Conservation (phyloP, 2,329 filamentous ascomycete genomes). For the Ceratocystis diversiconidia region DNA sequence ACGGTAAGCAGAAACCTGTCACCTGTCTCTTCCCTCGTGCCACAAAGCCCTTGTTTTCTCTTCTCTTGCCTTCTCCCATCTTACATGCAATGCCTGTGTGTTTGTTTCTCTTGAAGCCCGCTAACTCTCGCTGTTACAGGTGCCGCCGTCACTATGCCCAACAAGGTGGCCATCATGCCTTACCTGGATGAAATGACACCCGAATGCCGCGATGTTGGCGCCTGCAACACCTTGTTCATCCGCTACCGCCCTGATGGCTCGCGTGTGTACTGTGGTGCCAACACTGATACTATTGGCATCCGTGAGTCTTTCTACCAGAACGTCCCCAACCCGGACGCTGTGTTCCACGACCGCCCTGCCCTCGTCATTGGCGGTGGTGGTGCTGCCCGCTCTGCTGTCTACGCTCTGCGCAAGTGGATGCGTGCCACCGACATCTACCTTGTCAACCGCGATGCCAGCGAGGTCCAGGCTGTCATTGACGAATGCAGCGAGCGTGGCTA, state of each 20-base stretch:
- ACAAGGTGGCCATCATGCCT: slow-evolving; percentile 63
- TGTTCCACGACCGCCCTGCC: slow-evolving; percentile 46
- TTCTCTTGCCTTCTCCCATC: not conserved
- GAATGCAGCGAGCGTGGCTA: slow-evolving; percentile 49
- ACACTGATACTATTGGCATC: slow-evolving; percentile 70
- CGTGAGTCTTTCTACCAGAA: slow-evolving; percentile 55
- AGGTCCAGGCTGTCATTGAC: slow-evolving; percentile 51
- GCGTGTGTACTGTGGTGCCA: slow-evolving; percentile 52
- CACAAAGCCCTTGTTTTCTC: not conserved
- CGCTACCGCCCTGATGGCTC: slow-evolving; percentile 34
- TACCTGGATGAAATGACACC: slow-evolving; percentile 60
- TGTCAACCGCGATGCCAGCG: slow-evolving; percentile 55
- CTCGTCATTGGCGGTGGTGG: slow-evolving; percentile 67
- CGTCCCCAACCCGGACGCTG: slow-evolving; percentile 29
- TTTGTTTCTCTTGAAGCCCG: not conserved
- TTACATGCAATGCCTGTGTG: not conserved
- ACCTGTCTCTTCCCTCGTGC: not conserved
- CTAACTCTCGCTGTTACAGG: slow-evolving; percentile 28
- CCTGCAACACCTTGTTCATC: slow-evolving; percentile 67
- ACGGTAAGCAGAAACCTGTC: slow-evolving; percentile 33
- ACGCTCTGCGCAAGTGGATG: slow-evolving; percentile 58
- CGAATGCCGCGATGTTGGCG: slow-evolving; percentile 59
- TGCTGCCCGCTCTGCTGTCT: slow-evolving; percentile 63
- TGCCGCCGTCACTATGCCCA: slow-evolving; percentile 67
- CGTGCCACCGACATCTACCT: slow-evolving; percentile 56